phyloP scores from a whole-genome alignment of 345 rosid species.

The Mangifera indica region DNA sequence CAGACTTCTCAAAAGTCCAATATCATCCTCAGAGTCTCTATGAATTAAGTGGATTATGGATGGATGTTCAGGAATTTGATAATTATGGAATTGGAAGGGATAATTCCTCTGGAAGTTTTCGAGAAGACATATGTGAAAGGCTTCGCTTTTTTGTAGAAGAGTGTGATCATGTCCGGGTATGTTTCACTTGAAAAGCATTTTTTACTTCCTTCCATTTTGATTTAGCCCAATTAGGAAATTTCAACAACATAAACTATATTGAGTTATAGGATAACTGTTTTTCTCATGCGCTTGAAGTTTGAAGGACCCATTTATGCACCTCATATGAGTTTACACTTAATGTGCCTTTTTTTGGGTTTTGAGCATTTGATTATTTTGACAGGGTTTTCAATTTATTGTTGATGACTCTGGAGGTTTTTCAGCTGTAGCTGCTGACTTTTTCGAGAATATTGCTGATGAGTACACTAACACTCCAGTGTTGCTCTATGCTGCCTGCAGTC shows the following conservation, averaged over 20 bases:
- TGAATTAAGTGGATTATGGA: slow-evolving; percentile 70
- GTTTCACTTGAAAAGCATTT: neutral
- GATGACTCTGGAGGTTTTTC: slow-evolving; percentile 93
- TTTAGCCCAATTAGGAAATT: neutral
- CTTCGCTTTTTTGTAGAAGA: slow-evolving; percentile 87
- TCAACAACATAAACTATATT: neutral
- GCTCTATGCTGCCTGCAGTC: slow-evolving; percentile 64
- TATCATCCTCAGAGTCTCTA: slow-evolving; percentile 79
- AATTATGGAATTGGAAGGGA: slow-evolving; percentile 85
- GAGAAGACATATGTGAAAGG: slow-evolving; percentile 75
- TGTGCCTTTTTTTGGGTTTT: too few species aligned
- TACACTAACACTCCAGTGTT: slow-evolving; percentile 68
- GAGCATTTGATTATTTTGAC: slow-evolving; percentile 23
- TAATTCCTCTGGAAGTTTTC: slow-evolving; percentile 51
- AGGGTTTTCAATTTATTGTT: slow-evolving; percentile 90
- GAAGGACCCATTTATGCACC: neutral
- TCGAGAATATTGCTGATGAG: slow-evolving; percentile 83
- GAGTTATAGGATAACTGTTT: neutral
- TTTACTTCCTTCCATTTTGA: neutral
- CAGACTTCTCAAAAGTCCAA: slow-evolving; percentile 86
- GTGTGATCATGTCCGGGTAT: slow-evolving; percentile 90
- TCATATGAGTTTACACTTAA: too few species aligned
- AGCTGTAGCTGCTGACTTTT: slow-evolving; percentile 69
- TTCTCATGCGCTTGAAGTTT: neutral
- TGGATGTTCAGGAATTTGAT: slow-evolving; percentile 54